These are phyloP conservation scores for Beverwykella pulmonaria DNA, from an alignment of 495 filamentous ascomycete genomes.

Conservation along the genomic window DNA sequence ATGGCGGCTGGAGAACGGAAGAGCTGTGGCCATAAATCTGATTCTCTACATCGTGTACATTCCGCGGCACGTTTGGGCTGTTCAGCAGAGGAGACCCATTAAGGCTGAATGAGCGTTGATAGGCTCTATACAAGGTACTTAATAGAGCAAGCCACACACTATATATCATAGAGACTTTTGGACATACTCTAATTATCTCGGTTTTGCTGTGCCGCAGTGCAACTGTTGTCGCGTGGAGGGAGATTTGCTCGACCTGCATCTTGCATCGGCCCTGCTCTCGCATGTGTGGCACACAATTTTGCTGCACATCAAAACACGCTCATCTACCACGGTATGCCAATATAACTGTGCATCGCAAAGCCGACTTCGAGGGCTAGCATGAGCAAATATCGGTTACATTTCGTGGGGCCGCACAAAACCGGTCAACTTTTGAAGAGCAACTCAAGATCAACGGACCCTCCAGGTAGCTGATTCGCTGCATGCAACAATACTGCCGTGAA, in stretches of 20 bases:
- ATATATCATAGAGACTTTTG: conserved; percentile 11
- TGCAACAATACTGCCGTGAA: conserved; percentile 7
- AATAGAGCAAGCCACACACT: conserved; percentile 5
- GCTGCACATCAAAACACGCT: not conserved
- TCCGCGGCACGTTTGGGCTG: not conserved
- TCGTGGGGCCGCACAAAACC: no score
- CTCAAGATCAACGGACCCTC: no score
- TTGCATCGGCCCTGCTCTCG: conserved; percentile 20
- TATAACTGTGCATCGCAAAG: no score
- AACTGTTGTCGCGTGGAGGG: conserved; percentile 24
- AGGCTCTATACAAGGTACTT: not conserved
- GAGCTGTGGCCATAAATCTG: conserved; percentile 73
- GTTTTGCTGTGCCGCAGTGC: conserved; percentile 24
- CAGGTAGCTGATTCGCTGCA: not conserved
- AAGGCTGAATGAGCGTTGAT: conserved; percentile 20
- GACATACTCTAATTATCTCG: conserved; percentile 7
- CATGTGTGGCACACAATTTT: conserved; percentile 1
- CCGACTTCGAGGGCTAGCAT: no score
- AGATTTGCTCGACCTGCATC: conserved; percentile 4
- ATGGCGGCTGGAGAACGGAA: conserved; percentile 68
- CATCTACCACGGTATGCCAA: not conserved
- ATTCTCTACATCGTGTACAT: not conserved
- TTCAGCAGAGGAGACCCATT: conserved; percentile 9
- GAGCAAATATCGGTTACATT: no score
- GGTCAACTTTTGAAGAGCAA: no score